Base-by-base conservation (phyloP, 148 eudicot species). In the Dianthus caryophyllus region DNA sequence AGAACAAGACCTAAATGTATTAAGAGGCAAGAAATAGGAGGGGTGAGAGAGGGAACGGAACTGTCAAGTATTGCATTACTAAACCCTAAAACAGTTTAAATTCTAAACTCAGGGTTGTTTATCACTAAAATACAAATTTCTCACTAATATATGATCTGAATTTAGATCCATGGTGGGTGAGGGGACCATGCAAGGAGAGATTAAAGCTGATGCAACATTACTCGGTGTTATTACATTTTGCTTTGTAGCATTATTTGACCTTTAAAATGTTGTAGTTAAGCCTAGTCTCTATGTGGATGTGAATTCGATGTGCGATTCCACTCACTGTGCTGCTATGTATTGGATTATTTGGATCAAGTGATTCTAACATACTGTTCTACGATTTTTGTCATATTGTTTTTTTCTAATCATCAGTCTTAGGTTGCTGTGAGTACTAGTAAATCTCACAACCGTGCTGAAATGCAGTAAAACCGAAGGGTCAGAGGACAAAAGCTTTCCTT, bases 401-500 rank as follows among this genome's bases (percentile, higher is more conserved):
- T 54, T 39, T 51, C 12, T 39, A 30, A 38, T 62, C 24, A 12
- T 41, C 65, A 27, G 52, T 5, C 5, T 14, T 55, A 46, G 36
- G 65, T 18, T 52, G 47, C 43, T n/a, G 13, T 43, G 44, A 63
- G 52, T 64, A 48, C 30, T 50, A 41, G 24, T 13, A 48, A 36
- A 6, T 61, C 20, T 66, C 65, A 59, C 55, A 54, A 60, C 17
- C 61, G 2, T 20, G 25, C 59, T 61, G 76, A 66, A 33, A 48
- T 80, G 81, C 92, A 91, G 97, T 83, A 52, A 79, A 83, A 83
- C 74, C 77, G 38, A 83, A 90, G 85, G 88, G 72, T 63, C 84
- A 83, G 76, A 77, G 80, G 50, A 78, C 85, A 17, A 84, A 86
- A 79, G 93, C 96, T 69, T 88, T 88, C 83, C 90, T 94, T 48